Evolutionary conservation across 768 basidiomycete genomes (phyloP), one percentile per base, ranked within the genome.

Genomic region (Psilocybe cubensis): DNA sequence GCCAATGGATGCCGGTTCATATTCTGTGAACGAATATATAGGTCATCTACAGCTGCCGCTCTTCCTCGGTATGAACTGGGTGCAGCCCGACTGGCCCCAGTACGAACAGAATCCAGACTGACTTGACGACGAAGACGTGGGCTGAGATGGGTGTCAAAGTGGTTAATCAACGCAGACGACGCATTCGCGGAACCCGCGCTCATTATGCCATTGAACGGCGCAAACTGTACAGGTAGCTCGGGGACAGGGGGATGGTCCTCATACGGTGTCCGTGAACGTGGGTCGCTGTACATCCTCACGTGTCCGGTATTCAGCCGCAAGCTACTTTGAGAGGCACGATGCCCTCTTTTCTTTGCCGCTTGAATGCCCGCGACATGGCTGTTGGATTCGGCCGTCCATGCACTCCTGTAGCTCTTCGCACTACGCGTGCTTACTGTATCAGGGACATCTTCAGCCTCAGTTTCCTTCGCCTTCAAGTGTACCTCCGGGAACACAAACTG

Each of bases 321-420:
- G 65, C 87, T 90, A 21, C 83, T 80, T 61, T 86, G 83, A 4
- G 88, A 89, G 7, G 83, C 77, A 1, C 87, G 78, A 41, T 78
- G 75, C 67, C 87, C 89, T 38, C 89, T 81, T 56, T 74, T 81
- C 56, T 83, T 82, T 1, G 91, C 91, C 4, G 91, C 86, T 4
- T 80, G 79, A 2, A 92, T 77, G 7, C 80, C 76, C 33, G 77
- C 76, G 12, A 74, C 65, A 29, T 75, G 72, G 45, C 62, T 70
- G 25, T 54, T 54, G n/a, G 58, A 69, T 53, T 70, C 67, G 20
- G 29, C 60, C 38, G 66, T 70, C 54, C 65, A 66, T 29, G 53
- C 68, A 66, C 77, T 81, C 27, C 69, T 68, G 20, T 68, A 55
- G 50, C 77, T 78, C 25, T 66, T 73, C 12, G 54, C 61, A 46